Base-by-base conservation (phyloP, 345 rosid genomes). In the Kandelia obovata region DNA sequence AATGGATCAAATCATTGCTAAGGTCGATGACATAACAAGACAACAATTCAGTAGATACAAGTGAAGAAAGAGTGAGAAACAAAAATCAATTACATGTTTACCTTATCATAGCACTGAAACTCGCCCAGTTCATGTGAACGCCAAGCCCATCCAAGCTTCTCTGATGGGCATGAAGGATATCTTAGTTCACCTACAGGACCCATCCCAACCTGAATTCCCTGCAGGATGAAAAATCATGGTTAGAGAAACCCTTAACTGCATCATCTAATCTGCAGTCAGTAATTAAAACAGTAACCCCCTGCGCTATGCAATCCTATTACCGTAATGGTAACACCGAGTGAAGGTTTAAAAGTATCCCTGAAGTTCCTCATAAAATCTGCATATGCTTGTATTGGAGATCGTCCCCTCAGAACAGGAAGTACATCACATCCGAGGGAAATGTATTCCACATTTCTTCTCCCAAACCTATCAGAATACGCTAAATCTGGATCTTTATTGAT, bases 61-160 rank as follows among this genome's bases (percentile, higher is more conserved):
- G 37, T 7, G 2, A 13, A 43, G 17, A 13, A 43, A 43, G 17
- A 13, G 49, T 43, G 19, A 15, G 19, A 53, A 61, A 31, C 8
- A 21, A 62, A 35, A 31, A 64, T 34, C 20, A 71, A 46, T 59
- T 15, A 35, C 68, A 70, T 35, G 28, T 58, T 37, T 65, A 85
- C 87, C 89, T 85, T 85, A 71, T 85, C 89, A 60, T 81, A 81
- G 78, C 85, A 85, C 26, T 83, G 86, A 73, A 85, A 83, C 72
- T 85, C 86, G 62, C 86, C 86, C 64, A 78, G 74, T 73, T 81
- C 86, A 58, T 69, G 78, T 1, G 77, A 61, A 8, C 39, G 71
- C 84, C 83, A 83, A 62, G 74, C 62, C 79, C 82, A 64, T 55
- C 60, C 34, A 49, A 79, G 78, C 76, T 79, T 79, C 39, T 74